These are phyloP conservation scores for Neurospora sp. DNA, from an alignment of 495 filamentous ascomycete species.

Conservation along the genomic window DNA sequence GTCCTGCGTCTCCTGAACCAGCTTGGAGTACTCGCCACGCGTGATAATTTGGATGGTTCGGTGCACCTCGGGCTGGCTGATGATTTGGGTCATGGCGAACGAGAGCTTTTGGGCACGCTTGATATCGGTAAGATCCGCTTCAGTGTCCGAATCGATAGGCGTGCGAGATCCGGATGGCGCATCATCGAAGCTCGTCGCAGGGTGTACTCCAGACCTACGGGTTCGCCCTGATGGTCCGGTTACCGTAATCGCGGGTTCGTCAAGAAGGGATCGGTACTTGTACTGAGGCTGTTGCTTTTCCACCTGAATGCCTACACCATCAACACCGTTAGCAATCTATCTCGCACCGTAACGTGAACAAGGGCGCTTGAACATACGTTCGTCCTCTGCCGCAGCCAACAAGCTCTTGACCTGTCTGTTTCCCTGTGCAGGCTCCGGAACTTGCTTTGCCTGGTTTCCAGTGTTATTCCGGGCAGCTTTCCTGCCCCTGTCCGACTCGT, in stretches of 20 bases:
- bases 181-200: slow-evolving; percentile 67
- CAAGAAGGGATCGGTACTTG: slow-evolving; percentile 44
- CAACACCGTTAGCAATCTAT: slow-evolving; percentile 8
- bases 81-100: slow-evolving; percentile 68
- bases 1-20: slow-evolving; percentile 65
- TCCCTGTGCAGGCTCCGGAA: slow-evolving; percentile 14
- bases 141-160: slow-evolving; percentile 76
- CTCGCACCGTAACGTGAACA: background rate
- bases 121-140: slow-evolving; percentile 75
- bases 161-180: slow-evolving; percentile 51
- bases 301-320: slow-evolving; percentile 28
- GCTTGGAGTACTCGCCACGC: slow-evolving; percentile 67
- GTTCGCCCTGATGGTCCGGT: slow-evolving; percentile 49
- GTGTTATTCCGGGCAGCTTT: slow-evolving; percentile 27
- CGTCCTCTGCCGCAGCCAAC: slow-evolving; percentile 64
- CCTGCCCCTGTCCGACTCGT: slow-evolving; percentile 41
- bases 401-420: slow-evolving; percentile 42
- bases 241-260: slow-evolving; percentile 53
- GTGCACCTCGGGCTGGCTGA: slow-evolving; percentile 61
- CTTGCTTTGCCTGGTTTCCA: slow-evolving; percentile 21
- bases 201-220: slow-evolving; percentile 63
- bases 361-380: slow-evolving; percentile 47
- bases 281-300: slow-evolving; percentile 27
- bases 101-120: slow-evolving; percentile 74
- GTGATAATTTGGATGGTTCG: slow-evolving; percentile 80